Conservation (phyloP, 257 asterid species). For the Avicennia marina region DNA sequence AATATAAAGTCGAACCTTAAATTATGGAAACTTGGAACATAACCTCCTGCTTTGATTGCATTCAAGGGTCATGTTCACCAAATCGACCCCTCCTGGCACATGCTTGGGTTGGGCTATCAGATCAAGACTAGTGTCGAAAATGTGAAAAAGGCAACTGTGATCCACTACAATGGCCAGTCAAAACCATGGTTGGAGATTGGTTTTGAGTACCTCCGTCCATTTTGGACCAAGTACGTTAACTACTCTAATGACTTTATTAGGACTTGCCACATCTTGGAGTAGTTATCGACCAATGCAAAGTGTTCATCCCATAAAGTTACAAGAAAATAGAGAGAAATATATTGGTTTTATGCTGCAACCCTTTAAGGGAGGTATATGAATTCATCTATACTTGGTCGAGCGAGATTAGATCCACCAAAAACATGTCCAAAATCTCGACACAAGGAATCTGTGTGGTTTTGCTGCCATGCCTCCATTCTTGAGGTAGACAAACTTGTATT, state of each 20-base stretch:
- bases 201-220: slow-evolving; percentile 86
- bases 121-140: slow-evolving; percentile 51
- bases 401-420: slow-evolving; percentile 22
- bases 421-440: slow-evolving; percentile 25
- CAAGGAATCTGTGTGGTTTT: slow-evolving; percentile 17
- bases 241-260: slow-evolving; percentile 77
- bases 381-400: slow-evolving; percentile 23
- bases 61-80: slow-evolving; percentile 78
- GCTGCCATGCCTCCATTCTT: slow-evolving; percentile 13
- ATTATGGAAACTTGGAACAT: slow-evolving; percentile 93
- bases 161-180: no score
- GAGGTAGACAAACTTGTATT: slow-evolving; percentile 24
- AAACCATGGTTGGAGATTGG: slow-evolving; percentile 96
- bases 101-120: slow-evolving; percentile 96
- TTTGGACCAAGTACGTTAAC: slow-evolving; percentile 86
- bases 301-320: no score
- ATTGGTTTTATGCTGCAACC: no score
- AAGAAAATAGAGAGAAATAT: no score
- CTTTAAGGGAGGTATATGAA: slow-evolving; percentile 25
- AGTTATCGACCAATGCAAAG: no score
- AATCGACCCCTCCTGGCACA: slow-evolving; percentile 83
- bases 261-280: slow-evolving; percentile 84
- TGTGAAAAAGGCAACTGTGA: no score
- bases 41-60: slow-evolving; percentile 91
- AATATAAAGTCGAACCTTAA: slow-evolving; percentile 80